Base-by-base conservation (phyloP, 169 alveolate species). In the Eimeria sp. region DNA sequence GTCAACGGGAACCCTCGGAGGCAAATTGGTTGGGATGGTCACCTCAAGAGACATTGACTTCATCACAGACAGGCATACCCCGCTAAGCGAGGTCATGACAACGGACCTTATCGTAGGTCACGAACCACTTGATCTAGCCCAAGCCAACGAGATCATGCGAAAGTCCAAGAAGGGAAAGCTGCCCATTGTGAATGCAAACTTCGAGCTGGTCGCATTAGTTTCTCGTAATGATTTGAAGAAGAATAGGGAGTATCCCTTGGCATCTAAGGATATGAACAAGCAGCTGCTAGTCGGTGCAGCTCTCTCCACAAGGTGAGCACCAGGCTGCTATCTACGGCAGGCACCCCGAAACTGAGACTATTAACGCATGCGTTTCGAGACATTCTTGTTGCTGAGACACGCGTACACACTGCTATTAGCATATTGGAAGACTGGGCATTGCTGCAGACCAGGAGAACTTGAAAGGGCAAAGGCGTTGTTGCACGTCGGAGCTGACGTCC, bases 251-350 rank as follows among this genome's bases (percentile, higher is more conserved):
- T 98, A 96, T 95, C 99, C 99, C 27, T 85, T 95, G 62, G 99
- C 99, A 8, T 97, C 99, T 18, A 98, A 98, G 97, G 98, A 98
- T 91, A 98, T 96, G 37, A 98, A 98, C 97, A 97, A 97, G 95
- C 99, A 98, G 97, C 97, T 98, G 64, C 97, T 98, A 74, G 99
- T 98, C 27, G 99, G 99, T 20, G 99, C 99, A 2, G 98, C 99
- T 30, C 76, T 98, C 33, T 95, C 97, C 78, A 95, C 97, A 54
- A 95, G 89, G 97, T 95, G 33, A 88, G 95, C 49, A 74, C 56
- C 54, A 74, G 58, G 83, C 56, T 40, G 14, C 8, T 8, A 11
- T 16, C 82, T 37, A 33, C 14, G 33, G 58, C 56, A 20, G 33
- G 14, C 33, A 33, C 13, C 14, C 4, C 60, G 52, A 52, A 8